Evolutionary conservation across 805 yeast genomes (phyloP).

Genomic region (Starmerella apicola): DNA sequence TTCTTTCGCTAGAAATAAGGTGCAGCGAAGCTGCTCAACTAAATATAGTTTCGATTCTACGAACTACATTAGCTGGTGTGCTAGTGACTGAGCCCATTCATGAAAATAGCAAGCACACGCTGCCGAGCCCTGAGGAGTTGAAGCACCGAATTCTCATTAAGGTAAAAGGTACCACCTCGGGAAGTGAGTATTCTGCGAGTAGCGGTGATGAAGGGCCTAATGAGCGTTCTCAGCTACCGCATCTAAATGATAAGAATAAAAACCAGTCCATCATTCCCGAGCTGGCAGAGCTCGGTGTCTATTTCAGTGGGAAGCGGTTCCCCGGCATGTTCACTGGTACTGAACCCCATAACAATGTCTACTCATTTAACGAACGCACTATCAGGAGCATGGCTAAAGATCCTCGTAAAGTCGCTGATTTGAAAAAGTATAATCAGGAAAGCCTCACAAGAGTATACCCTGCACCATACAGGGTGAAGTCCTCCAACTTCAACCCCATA

Average conservation of each 20-base stretch:
- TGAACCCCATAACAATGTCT: constrained; percentile 75
- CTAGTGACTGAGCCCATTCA: constrained; percentile 35
- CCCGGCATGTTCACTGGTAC: constrained; percentile 76
- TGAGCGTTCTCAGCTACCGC: background rate
- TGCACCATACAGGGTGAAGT: constrained; percentile 57
- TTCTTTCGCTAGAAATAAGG: constrained; percentile 73
- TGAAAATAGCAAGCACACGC: constrained; percentile 20
- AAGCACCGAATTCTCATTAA: constrained; percentile 65
- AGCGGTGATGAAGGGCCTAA: constrained; percentile 5
- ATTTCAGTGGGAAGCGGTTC: constrained; percentile 63
- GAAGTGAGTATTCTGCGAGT: background rate
- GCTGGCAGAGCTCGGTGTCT: constrained; percentile 54
- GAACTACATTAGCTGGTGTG: constrained; percentile 45
- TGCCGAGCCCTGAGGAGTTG: constrained; percentile 67
- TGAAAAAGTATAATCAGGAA: constrained; percentile 64
- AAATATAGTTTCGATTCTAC: constrained; percentile 41
- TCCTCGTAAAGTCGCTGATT: constrained; percentile 36
- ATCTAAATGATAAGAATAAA: constrained; percentile 29
- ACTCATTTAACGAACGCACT: constrained; percentile 71
- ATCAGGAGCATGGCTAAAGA: constrained; percentile 55
- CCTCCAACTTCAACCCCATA: constrained; percentile 72
- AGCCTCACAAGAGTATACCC: constrained; percentile 83
- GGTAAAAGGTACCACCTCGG: constrained; percentile 36
- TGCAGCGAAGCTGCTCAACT: constrained; percentile 60
- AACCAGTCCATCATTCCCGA: constrained; percentile 19